phyloP scores from a whole-genome alignment of 768 basidiomycete genomes.

The Leccinum fibrillosum region DNA sequence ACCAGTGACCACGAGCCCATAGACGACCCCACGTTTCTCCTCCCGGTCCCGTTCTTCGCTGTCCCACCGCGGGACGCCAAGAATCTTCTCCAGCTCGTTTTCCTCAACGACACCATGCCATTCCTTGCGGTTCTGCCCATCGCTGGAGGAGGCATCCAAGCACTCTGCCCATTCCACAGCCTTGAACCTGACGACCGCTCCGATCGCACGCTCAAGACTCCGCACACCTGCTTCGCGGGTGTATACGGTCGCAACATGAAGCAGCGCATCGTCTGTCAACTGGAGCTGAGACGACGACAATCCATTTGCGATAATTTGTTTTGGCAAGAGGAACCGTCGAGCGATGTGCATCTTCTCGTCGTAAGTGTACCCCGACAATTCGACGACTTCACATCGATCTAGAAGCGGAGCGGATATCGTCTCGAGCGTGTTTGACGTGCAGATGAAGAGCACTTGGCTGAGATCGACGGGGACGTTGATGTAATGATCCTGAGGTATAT shows the following conservation, averaged over 20 bases:
- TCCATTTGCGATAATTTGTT: constrained; percentile 80
- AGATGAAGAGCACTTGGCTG: constrained; percentile 87
- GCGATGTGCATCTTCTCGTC: constrained; percentile 93
- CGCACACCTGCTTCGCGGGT: constrained; percentile 95
- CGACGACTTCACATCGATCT: constrained; percentile 87
- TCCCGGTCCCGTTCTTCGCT: constrained; percentile 76
- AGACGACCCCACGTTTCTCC: constrained; percentile 72
- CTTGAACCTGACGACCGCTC: constrained; percentile 84
- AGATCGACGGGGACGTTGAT: constrained; percentile 87
- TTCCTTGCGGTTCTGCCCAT: constrained; percentile 26
- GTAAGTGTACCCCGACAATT: constrained; percentile 81
- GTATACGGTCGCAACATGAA: constrained; percentile 73
- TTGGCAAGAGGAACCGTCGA: constrained; percentile 81
- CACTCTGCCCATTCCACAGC: constrained; percentile 88
- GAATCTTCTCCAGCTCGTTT: constrained; percentile 75
- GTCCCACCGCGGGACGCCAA: constrained; percentile 80
- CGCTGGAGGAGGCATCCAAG: constrained; percentile 29
- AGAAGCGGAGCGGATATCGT: constrained; percentile 85
- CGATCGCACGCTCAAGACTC: constrained; percentile 81
- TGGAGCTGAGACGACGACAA: constrained; percentile 57
- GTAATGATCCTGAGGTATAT: constrained; percentile 73
- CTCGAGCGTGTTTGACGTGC: constrained; percentile 87
- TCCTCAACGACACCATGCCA: constrained; percentile 64
- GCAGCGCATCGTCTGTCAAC: constrained; percentile 66
- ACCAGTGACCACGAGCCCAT: constrained; percentile 85